phyloP scores from a whole-genome alignment of 257 asterid genomes.

The Mentha longifolia region DNA sequence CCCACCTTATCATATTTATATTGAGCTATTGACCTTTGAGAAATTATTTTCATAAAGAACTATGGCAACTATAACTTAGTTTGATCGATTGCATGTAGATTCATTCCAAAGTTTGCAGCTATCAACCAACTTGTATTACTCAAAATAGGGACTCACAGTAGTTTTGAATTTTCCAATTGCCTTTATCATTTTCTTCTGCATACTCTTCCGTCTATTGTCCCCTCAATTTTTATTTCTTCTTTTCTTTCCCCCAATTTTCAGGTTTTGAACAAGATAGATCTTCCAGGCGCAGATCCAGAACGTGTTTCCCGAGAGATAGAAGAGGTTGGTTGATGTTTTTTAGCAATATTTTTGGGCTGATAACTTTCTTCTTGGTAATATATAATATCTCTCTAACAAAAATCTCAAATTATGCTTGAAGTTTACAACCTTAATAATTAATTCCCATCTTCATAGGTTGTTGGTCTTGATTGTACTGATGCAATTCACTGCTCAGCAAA shows the following conservation, averaged over 20 bases:
- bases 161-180: constrained; percentile 23
- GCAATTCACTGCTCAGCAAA: constrained; percentile 95
- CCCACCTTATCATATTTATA: background rate
- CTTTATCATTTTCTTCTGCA: constrained; percentile 2
- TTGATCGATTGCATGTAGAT: background rate
- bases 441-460: constrained; percentile 58
- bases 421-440: constrained; percentile 22
- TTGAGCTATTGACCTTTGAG: background rate
- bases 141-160: constrained; percentile 17
- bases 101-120: background rate
- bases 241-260: constrained; percentile 36
- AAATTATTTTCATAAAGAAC: background rate
- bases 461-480: constrained; percentile 93
- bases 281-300: constrained; percentile 98
- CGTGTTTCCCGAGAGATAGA: constrained; percentile 90
- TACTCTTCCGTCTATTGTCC: background rate
- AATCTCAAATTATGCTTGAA: constrained; percentile 22
- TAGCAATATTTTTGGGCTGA: constrained; percentile 1
- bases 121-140: constrained; percentile 23
- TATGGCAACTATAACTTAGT: constrained; percentile 7
- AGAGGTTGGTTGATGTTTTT: constrained; percentile 71
- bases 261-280: constrained; percentile 99
- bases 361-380: constrained; percentile 15
- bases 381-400: constrained; percentile 7
- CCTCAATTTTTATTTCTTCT: background rate